Percentiles rank a stretch among this genome's conserved stretches.
Conservation (phyloP, 768 basidiomycete genomes). For the Mrakia blollopis region DNA sequence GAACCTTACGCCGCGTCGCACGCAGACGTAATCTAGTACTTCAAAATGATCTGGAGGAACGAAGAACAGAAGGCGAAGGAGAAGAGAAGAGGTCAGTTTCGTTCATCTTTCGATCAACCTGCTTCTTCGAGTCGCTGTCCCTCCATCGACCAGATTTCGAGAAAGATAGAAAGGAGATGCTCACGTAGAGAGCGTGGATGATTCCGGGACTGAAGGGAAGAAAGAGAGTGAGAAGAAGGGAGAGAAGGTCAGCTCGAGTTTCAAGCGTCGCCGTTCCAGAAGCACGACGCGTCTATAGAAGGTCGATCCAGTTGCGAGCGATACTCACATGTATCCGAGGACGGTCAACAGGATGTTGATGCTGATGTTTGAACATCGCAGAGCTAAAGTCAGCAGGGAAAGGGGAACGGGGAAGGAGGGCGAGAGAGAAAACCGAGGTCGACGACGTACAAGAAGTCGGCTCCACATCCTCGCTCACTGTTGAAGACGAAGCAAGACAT, state of each 20-base stretch:
- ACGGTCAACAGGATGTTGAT: conserved; percentile 23
- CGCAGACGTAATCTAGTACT: not conserved
- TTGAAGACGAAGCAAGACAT: not conserved
- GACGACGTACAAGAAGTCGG: not conserved
- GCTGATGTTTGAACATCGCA: too few species aligned
- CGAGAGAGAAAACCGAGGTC: not conserved
- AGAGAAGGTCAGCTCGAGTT: not conserved
- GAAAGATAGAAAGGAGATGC: not conserved
- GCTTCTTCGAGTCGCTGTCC: too few species aligned
- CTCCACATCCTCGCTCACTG: conserved; percentile 26
- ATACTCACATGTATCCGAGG: conserved; percentile 18
- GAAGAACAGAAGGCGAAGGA: too few species aligned
- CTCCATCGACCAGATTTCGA: too few species aligned
- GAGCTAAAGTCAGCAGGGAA: not conserved
- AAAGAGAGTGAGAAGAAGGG: not conserved
- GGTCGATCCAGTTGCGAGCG: too few species aligned
- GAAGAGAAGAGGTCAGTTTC: too few species aligned
- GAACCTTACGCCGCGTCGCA: too few species aligned
- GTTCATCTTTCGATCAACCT: too few species aligned
- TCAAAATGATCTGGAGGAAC: not conserved
- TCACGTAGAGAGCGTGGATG: conserved; percentile 23
- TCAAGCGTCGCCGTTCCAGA: too few species aligned
- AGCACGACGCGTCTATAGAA: too few species aligned
- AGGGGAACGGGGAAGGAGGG: too few species aligned
- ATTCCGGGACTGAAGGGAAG: conserved; percentile 12